Percentiles rank a stretch among this genome's conserved stretches.
phyloP scores from a whole-genome alignment of 2,329 filamentous ascomycete species.

The Fusarium paranaense region DNA sequence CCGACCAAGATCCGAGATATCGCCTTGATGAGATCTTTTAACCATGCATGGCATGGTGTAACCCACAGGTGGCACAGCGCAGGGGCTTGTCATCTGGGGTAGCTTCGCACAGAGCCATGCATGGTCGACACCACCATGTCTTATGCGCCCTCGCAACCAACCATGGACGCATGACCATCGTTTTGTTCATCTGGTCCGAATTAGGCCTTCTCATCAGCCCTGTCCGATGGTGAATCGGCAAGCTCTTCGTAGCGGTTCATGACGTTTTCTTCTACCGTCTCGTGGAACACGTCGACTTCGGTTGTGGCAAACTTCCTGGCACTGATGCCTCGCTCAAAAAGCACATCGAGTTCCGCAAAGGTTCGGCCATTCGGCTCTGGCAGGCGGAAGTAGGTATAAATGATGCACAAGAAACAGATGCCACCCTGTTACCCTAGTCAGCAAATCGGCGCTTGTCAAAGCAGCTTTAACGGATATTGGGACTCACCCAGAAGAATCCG shows the following conservation, averaged over 20 bases:
- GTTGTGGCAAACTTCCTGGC: slow-evolving; percentile 78
- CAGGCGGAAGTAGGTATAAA: slow-evolving; percentile 71
- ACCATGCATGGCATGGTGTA: slow-evolving; percentile 17
- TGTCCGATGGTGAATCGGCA: slow-evolving; percentile 34
- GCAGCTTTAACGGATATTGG: not conserved
- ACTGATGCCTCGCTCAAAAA: slow-evolving; percentile 80
- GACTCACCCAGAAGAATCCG: slow-evolving; percentile 82
- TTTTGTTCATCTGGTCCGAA: slow-evolving; percentile 9
- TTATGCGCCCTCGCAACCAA: not conserved
- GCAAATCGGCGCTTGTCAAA: slow-evolving; percentile 1
- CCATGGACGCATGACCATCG: not conserved
- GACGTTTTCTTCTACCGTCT: slow-evolving; percentile 60
- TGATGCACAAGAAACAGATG: slow-evolving; percentile 81
- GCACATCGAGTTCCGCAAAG: slow-evolving; percentile 86
- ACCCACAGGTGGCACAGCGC: slow-evolving; percentile 18
- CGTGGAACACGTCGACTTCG: slow-evolving; percentile 67
- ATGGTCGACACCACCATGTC: not conserved
- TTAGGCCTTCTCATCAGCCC: slow-evolving; percentile 29
- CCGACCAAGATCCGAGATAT: slow-evolving; percentile 45
- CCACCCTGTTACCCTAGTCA: slow-evolving; percentile 62
- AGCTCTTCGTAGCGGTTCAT: slow-evolving; percentile 61
- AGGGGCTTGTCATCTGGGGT: slow-evolving; percentile 2
- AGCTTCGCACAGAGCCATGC: not conserved
- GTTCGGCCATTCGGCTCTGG: slow-evolving; percentile 84
- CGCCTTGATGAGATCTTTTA: slow-evolving; percentile 35